These are phyloP conservation scores for Lecanicillium sp. DNA, from an alignment of 2,329 filamentous ascomycete species.

Conservation along the genomic window DNA sequence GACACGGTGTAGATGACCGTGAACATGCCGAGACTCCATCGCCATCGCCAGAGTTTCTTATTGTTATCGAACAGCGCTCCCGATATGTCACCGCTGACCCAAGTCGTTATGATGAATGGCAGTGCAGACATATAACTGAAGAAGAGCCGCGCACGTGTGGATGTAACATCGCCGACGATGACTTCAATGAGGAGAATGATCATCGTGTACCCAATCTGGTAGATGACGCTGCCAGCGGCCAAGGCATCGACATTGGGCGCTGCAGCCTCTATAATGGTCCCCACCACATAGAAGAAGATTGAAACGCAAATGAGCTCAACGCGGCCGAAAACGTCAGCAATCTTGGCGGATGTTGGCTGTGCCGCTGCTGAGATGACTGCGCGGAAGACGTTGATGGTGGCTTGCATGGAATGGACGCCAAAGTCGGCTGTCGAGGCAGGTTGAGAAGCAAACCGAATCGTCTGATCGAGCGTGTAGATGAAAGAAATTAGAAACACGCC, in stretches of 20 bases:
- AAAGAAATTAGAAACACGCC: conserved; percentile 57
- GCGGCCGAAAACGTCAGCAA: conserved; percentile 55
- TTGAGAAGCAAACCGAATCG: conserved; percentile 48
- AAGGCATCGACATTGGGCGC: conserved; percentile 42
- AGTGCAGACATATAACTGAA: conserved; percentile 55
- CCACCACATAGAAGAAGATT: conserved; percentile 50
- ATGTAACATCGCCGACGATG: conserved; percentile 56
- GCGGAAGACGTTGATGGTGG: conserved; percentile 50
- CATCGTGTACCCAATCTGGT: conserved; percentile 56
- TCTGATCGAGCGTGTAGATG: conserved; percentile 54
- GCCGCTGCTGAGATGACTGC: conserved; percentile 54
- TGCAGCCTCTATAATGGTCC: conserved; percentile 48
- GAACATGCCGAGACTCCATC: conserved; percentile 60
- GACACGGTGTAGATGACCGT: conserved; percentile 53
- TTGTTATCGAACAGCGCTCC: conserved; percentile 37
- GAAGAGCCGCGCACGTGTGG: conserved; percentile 52
- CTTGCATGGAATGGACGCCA: conserved; percentile 43
- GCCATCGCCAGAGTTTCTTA: no score
- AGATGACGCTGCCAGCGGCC: conserved; percentile 50
- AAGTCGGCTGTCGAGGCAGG: conserved; percentile 47
- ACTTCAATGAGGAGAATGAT: conserved; percentile 58
- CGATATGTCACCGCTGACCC: conserved; percentile 53
- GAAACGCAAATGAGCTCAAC: conserved; percentile 48
- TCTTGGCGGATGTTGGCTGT: conserved; percentile 48
- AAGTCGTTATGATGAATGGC: conserved; percentile 57